These are phyloP conservation scores for Quercus agrifolia DNA, from an alignment of 306 rosid genomes.

Conservation along the genomic window DNA sequence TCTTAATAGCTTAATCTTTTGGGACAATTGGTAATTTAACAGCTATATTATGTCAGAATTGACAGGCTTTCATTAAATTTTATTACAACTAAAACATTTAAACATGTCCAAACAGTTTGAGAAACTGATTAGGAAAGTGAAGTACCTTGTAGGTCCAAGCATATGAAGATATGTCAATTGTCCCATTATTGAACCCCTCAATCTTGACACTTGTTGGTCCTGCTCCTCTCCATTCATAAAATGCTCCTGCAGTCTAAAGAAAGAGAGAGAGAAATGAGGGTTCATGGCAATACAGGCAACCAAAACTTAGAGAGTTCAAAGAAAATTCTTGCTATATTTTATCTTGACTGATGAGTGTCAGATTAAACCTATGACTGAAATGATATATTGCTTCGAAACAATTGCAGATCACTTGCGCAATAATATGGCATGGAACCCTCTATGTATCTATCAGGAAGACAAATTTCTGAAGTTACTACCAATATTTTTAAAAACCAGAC, in stretches of 20 bases:
- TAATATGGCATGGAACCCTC: background rate
- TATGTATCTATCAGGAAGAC: background rate
- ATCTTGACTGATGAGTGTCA: background rate
- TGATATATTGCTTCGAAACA: background rate
- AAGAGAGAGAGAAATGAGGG: background rate
- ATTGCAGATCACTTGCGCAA: background rate
- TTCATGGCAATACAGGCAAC: slow-evolving; percentile 14
- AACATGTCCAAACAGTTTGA: background rate
- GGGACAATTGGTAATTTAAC: too few species aligned
- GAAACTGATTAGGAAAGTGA: background rate
- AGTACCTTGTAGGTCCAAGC: slow-evolving; percentile 85
- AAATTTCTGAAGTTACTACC: background rate
- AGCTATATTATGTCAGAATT: background rate
- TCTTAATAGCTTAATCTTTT: too few species aligned
- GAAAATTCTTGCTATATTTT: slow-evolving; percentile 5
- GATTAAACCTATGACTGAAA: background rate
- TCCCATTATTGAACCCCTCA: slow-evolving; percentile 63
- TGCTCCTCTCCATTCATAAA: slow-evolving; percentile 82
- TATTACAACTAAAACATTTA: background rate
- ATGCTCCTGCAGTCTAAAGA: slow-evolving; percentile 81
- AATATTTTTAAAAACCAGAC: too few species aligned
- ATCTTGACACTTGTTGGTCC: slow-evolving; percentile 72
- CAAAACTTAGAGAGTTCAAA: background rate
- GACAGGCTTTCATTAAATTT: background rate
- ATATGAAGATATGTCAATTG: slow-evolving; percentile 64